These are phyloP conservation scores for Talaromyces sp. DNA, from an alignment of 2,329 filamentous ascomycete species.

Conservation along the genomic window DNA sequence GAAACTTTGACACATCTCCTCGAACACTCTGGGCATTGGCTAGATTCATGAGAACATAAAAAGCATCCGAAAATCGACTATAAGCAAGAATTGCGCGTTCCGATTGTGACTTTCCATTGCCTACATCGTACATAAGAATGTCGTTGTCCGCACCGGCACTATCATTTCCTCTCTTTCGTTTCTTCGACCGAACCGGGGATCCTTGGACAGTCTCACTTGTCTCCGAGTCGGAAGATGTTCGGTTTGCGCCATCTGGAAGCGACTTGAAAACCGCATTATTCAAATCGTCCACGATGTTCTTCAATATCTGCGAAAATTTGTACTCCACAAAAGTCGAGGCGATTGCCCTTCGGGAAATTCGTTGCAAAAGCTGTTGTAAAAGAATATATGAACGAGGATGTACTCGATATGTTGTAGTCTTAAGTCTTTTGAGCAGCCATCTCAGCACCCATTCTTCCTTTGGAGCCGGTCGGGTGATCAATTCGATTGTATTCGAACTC, in stretches of 20 bases:
- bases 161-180: constrained; percentile 40
- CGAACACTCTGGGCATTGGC: constrained; percentile 26
- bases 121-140: constrained; percentile 8
- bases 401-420: constrained; percentile 43
- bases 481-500: background rate
- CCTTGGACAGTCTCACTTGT: constrained; percentile 35
- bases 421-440: constrained; percentile 63
- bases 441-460: constrained; percentile 65
- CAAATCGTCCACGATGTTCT: constrained; percentile 62
- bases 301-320: constrained; percentile 64
- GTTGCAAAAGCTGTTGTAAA: constrained; percentile 62
- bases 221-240: constrained; percentile 33
- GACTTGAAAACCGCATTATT: constrained; percentile 30
- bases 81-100: constrained; percentile 30
- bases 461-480: constrained; percentile 30
- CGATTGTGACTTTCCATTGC: background rate
- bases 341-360: constrained; percentile 66
- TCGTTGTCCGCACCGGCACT: constrained; percentile 22
- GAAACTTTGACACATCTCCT: constrained; percentile 34
- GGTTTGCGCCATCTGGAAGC: constrained; percentile 24
- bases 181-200: constrained; percentile 31
- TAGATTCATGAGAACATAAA: constrained; percentile 32
- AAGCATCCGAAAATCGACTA: constrained; percentile 33
- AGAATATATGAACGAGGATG: constrained; percentile 51
- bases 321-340: constrained; percentile 69